phyloP scores from a whole-genome alignment of 2,329 filamentous ascomycete species.

The Zasmidium citrigriseum region DNA sequence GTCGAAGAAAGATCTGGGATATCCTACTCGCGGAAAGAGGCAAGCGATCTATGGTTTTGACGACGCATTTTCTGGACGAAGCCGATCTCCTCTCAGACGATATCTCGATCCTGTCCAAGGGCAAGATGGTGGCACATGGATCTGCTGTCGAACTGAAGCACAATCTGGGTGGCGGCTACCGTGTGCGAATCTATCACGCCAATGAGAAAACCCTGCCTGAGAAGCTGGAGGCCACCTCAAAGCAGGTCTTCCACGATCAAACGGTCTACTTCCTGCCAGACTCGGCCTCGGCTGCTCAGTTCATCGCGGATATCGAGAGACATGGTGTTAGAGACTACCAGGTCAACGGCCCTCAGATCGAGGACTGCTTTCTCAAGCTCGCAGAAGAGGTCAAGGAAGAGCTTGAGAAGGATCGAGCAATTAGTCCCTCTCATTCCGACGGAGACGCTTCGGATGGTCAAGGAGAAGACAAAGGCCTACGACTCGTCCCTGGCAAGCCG shows the following conservation, averaged over 20 bases:
- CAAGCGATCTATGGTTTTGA: constrained; percentile 78
- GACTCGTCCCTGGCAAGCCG: constrained; percentile 66
- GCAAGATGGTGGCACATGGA: constrained; percentile 76
- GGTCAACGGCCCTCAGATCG: constrained; percentile 84
- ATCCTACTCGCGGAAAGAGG: constrained; percentile 85
- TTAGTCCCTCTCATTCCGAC: constrained; percentile 21
- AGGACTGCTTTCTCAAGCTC: constrained; percentile 86
- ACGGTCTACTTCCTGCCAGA: constrained; percentile 71
- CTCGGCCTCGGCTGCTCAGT: constrained; percentile 68
- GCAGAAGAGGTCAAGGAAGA: constrained; percentile 74
- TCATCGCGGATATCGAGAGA: constrained; percentile 69
- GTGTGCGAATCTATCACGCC: constrained; percentile 70
- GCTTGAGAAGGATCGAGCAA: constrained; percentile 31
- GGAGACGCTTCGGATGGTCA: constrained; percentile 18
- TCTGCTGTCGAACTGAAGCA: constrained; percentile 86
- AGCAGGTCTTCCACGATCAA: constrained; percentile 65
- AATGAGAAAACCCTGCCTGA: constrained; percentile 31
- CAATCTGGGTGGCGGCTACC: constrained; percentile 78
- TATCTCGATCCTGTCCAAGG: constrained; percentile 84
- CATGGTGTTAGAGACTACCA: constrained; percentile 74
- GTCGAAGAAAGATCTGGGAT: constrained; percentile 88
- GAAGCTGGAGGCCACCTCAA: constrained; percentile 27
- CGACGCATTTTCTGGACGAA: constrained; percentile 92
- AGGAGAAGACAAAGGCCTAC: constrained; percentile 31
- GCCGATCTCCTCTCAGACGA: constrained; percentile 87